Conservation (phyloP, 768 basidiomycete species). For the Filobasidium wieringae region DNA sequence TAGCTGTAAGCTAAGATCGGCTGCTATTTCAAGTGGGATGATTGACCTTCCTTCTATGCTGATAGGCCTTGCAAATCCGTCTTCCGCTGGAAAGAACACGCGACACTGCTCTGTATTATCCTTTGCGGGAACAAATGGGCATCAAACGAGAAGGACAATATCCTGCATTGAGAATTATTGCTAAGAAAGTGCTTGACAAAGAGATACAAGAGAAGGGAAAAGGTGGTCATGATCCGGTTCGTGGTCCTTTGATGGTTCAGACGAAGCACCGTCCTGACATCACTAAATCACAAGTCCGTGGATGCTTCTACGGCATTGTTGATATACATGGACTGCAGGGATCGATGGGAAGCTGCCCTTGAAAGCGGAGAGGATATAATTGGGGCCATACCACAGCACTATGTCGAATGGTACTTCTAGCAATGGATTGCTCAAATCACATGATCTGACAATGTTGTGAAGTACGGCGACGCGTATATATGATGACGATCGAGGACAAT, state of each 20-base stretch:
- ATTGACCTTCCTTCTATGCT: constrained; percentile 38
- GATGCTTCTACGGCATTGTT: constrained; percentile 92
- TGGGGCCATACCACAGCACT: constrained; percentile 18
- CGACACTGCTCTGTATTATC: constrained; percentile 34
- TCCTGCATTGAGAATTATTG: constrained; percentile 65
- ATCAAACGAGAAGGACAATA: constrained; percentile 45
- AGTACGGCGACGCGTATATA: too few species aligned
- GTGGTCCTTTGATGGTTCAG: neutral
- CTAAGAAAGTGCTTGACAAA: constrained; percentile 59
- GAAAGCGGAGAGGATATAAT: constrained; percentile 19
- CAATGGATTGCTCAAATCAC: too few species aligned
- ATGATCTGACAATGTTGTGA: too few species aligned
- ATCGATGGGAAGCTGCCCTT: constrained; percentile 24
- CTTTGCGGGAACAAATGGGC: constrained; percentile 21
- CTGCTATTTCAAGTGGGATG: too few species aligned
- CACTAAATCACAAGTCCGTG: constrained; percentile 49
- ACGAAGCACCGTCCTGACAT: neutral
- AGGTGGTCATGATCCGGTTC: constrained; percentile 69
- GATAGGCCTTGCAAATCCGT: constrained; percentile 23
- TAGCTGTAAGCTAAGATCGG: constrained; percentile 48
- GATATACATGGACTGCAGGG: constrained; percentile 46
- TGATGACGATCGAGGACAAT: too few species aligned
- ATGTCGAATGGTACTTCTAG: constrained; percentile 9
- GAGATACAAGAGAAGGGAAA: constrained; percentile 52
- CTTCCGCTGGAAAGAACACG: constrained; percentile 26